A percentile compares a stretch with the other conserved stretches of the same genome.
Conservation (phyloP, 176 grass and related monocot species). For the Eremochloa ophiuroides region DNA sequence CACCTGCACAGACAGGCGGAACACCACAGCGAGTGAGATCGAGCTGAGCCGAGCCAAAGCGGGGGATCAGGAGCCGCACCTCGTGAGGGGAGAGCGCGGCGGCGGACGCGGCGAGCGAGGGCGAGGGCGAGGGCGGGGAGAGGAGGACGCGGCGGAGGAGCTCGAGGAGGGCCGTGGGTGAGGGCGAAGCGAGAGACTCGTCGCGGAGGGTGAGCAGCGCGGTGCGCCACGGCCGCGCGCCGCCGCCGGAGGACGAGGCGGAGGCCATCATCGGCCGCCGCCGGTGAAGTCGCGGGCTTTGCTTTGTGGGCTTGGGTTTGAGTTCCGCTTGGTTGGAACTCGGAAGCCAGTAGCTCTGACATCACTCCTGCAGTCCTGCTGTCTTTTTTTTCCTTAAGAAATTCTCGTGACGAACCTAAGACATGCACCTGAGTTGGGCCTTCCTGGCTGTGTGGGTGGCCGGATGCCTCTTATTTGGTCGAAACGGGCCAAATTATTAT, state of each 20-base stretch:
- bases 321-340: neutral
- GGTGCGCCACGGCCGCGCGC: conserved; percentile 64
- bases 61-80: conserved; percentile 16
- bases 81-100: conserved; percentile 64
- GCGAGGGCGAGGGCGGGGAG: conserved; percentile 32
- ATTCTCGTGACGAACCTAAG: too few species aligned
- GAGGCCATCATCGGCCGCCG: conserved; percentile 23
- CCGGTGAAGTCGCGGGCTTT: neutral
- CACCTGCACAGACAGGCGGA: conserved; percentile 46
- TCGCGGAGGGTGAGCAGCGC: conserved; percentile 84
- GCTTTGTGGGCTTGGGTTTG: neutral
- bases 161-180: conserved; percentile 47
- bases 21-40: neutral
- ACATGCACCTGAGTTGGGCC: too few species aligned
- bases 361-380: too few species aligned
- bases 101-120: conserved; percentile 55
- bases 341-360: too few species aligned
- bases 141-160: conserved; percentile 71
- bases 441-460: too few species aligned
- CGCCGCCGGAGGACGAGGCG: conserved; percentile 34
- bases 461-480: too few species aligned
- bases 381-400: too few species aligned
- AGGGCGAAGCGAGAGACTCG: conserved; percentile 64
- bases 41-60: neutral
- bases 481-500: too few species aligned